Evolutionary conservation across 768 basidiomycete species (phyloP).

Genomic region (Pluteus cervinus): DNA sequence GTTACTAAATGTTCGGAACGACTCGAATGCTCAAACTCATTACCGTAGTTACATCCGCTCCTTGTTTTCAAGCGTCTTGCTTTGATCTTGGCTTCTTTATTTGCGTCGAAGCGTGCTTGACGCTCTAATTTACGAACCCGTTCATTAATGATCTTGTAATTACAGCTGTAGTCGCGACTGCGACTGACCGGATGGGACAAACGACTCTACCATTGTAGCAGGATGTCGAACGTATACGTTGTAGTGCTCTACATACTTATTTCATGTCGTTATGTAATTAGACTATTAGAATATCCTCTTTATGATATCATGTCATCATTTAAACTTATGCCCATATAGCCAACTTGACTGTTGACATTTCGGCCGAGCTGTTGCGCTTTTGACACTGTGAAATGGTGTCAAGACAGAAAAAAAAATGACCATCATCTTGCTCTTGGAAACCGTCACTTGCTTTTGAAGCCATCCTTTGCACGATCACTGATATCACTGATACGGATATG

Average conservation of each 20-base stretch:
- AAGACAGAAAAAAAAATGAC: no score
- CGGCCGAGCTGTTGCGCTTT: no score
- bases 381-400: no score
- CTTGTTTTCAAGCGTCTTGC: conserved; percentile 29
- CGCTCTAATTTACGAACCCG: conserved; percentile 20
- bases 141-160: conserved; percentile 34
- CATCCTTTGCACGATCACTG: no score
- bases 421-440: no score
- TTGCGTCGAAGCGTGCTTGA: conserved; percentile 28
- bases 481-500: no score
- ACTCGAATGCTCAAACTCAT: no score
- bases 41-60: conserved; percentile 34
- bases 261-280: conserved; percentile 16
- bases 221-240: conserved; percentile 14
- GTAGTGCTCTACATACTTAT: neutral
- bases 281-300: no score
- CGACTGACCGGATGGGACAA: conserved; percentile 23
- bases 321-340: no score
- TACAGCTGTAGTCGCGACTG: conserved; percentile 21
- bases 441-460: no score
- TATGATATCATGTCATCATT: no score
- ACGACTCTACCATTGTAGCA: conserved; percentile 15
- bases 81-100: conserved; percentile 32
- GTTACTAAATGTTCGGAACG: conserved; percentile 40
- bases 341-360: no score